Conservation (phyloP, 345 rosid species). For the Sonneratia caseolaris region DNA sequence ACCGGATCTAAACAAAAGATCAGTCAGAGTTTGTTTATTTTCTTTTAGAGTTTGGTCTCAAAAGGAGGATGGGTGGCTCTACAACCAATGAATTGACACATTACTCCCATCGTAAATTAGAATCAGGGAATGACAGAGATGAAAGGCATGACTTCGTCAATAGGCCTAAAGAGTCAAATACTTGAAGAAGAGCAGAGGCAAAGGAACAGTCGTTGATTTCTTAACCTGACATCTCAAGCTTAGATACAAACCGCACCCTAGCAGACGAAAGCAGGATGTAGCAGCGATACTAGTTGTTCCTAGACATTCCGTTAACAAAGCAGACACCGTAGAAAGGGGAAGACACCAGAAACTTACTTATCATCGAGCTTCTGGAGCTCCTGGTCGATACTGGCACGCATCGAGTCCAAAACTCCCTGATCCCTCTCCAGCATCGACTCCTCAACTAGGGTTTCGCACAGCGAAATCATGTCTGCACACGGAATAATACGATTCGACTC, state of each 20-base stretch:
- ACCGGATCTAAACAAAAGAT: not conserved
- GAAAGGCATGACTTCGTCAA: not conserved
- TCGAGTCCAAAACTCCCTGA: constrained; percentile 56
- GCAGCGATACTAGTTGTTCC: not conserved
- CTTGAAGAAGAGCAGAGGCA: not conserved
- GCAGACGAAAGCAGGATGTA: not conserved
- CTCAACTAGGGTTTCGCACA: constrained; percentile 69
- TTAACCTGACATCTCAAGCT: not conserved
- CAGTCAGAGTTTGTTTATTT: not conserved
- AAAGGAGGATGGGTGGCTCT: not conserved
- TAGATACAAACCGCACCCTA: not conserved
- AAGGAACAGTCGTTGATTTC: not conserved
- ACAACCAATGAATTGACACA: not conserved
- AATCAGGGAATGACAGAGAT: not conserved
- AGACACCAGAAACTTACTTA: constrained; percentile 39
- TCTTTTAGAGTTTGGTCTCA: not conserved
- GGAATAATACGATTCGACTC: not conserved
- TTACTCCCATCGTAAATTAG: not conserved
- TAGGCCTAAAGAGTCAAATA: not conserved
- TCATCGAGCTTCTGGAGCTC: constrained; percentile 89
- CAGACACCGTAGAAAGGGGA: not conserved
- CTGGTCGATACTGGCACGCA: constrained; percentile 55
- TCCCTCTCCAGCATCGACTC: constrained; percentile 60
- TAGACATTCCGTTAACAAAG: not conserved
- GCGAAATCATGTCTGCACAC: constrained; percentile 65